Percentiles rank a stretch among this genome's conserved stretches.
These are phyloP conservation scores for Pichia sporocuriosa DNA, from an alignment of 805 yeast genomes.

Conservation along the genomic window DNA sequence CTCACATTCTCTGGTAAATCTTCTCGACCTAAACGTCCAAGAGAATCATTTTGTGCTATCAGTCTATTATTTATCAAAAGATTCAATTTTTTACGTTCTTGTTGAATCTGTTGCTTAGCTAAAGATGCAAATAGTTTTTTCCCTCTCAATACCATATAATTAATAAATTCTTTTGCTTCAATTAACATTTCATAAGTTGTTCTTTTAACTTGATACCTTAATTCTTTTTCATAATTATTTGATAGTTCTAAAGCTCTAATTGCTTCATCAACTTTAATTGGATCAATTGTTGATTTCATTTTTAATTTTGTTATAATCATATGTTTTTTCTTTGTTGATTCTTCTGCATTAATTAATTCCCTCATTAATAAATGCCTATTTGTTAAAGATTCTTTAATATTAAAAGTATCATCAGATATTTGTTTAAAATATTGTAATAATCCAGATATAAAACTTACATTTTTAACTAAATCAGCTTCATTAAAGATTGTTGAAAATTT, in stretches of 20 bases:
- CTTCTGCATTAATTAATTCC: constrained; percentile 75
- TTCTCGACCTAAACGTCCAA: constrained; percentile 77
- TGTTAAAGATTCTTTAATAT: constrained; percentile 86
- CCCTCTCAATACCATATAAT: constrained; percentile 46
- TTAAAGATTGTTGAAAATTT: constrained; percentile 64
- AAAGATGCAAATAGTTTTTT: constrained; percentile 48
- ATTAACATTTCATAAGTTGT: constrained; percentile 79
- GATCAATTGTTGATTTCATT: constrained; percentile 68
- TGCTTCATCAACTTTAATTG: constrained; percentile 87
- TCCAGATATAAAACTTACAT: constrained; percentile 64
- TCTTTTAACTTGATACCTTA: constrained; percentile 71
- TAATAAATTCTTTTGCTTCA: constrained; percentile 58
- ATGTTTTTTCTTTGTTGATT: constrained; percentile 62
- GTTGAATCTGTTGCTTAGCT: constrained; percentile 70
- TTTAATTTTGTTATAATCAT: constrained; percentile 66
- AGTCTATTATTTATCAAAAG: constrained; percentile 56
- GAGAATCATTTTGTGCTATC: constrained; percentile 29
- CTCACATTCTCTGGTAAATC: constrained; percentile 34
- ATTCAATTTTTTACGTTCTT: constrained; percentile 73
- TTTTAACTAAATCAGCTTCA: constrained; percentile 67
- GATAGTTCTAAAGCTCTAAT: constrained; percentile 73
- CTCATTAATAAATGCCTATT: constrained; percentile 90
- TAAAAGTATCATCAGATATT: constrained; percentile 68
- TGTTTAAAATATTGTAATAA: constrained; percentile 68
- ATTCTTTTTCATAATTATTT: constrained; percentile 63